Conservation (phyloP, 805 yeast genomes). For the Cyberlindnera bimundalis region DNA sequence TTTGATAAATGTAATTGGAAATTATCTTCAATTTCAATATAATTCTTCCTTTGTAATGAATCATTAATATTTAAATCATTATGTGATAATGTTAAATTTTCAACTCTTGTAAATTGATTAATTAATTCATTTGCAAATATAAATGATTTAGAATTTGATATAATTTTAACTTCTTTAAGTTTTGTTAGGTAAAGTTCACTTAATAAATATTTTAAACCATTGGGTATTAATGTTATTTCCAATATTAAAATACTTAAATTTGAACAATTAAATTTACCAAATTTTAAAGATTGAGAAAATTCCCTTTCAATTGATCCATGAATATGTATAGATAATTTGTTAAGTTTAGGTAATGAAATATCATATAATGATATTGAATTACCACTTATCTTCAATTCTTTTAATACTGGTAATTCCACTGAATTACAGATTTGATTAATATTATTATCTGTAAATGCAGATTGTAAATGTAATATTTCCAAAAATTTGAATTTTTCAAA, state of each 20-base stretch:
- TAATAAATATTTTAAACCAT: slow-evolving; percentile 9
- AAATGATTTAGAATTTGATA: slow-evolving; percentile 14
- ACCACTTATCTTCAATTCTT: slow-evolving; percentile 18
- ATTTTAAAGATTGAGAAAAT: slow-evolving; percentile 14
- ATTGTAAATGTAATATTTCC: slow-evolving; percentile 17
- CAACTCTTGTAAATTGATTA: neutral
- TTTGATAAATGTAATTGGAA: slow-evolving; percentile 7
- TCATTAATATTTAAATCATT: slow-evolving; percentile 14
- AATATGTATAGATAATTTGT: slow-evolving; percentile 11
- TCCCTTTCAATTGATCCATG: slow-evolving; percentile 21
- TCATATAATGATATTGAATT: slow-evolving; percentile 19
- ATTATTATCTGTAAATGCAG: slow-evolving; percentile 22
- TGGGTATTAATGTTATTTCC: slow-evolving; percentile 13
- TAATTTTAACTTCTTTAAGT: slow-evolving; percentile 1
- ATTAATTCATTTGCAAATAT: slow-evolving; percentile 9
- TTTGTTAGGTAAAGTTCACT: neutral
- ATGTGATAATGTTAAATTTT: slow-evolving; percentile 4
- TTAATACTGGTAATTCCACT: slow-evolving; percentile 9
- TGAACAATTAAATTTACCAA: slow-evolving; percentile 14
- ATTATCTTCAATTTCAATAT: neutral
- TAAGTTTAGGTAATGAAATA: slow-evolving; percentile 13
- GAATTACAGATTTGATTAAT: too few relatives aligned
- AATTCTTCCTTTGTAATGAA: slow-evolving; percentile 6
- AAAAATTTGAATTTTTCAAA: slow-evolving; percentile 20
- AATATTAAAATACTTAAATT: slow-evolving; percentile 4